Evolutionary conservation across 352 stramenopile genomes (phyloP), one percentile per base, ranked within the genome.

Genomic region (Phytopythium delawarense): DNA sequence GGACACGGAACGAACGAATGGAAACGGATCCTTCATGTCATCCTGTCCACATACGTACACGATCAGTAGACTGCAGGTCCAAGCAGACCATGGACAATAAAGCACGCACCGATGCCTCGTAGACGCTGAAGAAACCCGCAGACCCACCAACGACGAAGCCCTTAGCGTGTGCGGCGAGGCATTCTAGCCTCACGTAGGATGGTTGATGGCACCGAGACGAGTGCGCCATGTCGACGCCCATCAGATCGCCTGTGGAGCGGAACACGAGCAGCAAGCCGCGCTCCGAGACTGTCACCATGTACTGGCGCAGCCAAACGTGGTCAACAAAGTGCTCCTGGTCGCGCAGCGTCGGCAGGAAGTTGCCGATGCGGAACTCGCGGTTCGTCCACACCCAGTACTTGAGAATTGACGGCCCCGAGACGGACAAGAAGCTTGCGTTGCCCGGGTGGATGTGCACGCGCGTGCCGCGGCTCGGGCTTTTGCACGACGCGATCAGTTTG

Each of bases 301-400:
- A 76, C 52, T 92, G 78, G 25, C 79, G 79, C 9, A 88, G 57
- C 83, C 85, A 94, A 4, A 88, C 70, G 44, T 94, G 85, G 58
- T 94, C 85, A 4, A 89, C 81, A 57, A 91, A 92, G 66, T 92
- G 83, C 44, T 92, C 82, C 42, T 92, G 83, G n/a, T 94, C 85
- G 2, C 84, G 76, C 9, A 85, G 69, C 40, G 82, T 81, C 11
- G 83, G 83, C 0, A 92, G 35, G n/a, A 92, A 87, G 52, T 89
- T 91, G 25, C 76, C 74, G 51, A 89, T 92, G 45, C 84, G 87
- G 59, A 92, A 89, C 45, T 91, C 83, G 46, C 76, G 87, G 28
- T 87, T 89, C 2, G 76, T 88, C 74, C 86, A 88, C 12, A 88
- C 61, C 83, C 83, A 94, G 56, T 84, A 88, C 45, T 91, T 91